Evolutionary conservation across 1,284 basidiomycete species (phyloP), one percentile per base, ranked within the genome.

Genomic region (Veloboletus limbatus): DNA sequence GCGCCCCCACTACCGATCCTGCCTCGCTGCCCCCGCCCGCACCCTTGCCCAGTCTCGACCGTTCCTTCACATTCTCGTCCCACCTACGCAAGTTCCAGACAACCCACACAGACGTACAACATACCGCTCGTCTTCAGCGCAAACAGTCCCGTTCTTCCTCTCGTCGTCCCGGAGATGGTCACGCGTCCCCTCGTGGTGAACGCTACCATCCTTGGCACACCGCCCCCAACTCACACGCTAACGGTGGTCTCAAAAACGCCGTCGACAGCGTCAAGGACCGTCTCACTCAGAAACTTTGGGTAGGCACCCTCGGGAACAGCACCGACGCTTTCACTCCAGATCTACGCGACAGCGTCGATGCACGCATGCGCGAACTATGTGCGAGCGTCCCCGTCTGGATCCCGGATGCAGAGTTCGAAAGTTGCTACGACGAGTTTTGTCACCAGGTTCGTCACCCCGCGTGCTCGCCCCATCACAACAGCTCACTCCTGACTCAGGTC

Each of bases 381-480:
- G 69, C 77, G 1, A 81, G 79, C 55, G 57, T 83, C 6, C 85
- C 88, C 0, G 87, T 94, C 18, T 92, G 90, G 90, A 83, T 94
- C 41, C 80, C 82, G 0, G 85, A 88, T 55, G 71, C 74, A 1
- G 85, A 87, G 59, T 91, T 92, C 52, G 76, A 81, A 53, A 78
- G 79, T 47, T 85, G 80, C 60, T 94, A 94, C 57, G 88, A 92
- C 62, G 84, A 88, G 56, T 93, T 92, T 65, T 94, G 91, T 65
- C 91, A 94, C 59, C 88, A 90, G 63, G 81, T 79, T 20, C 21
- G 65, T 39, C 44, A 26, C 41, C 0, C 41, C 10, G n/a, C n/a
- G n/a, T n/a, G n/a, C 14, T 11, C 13, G 21, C 34, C 51, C 17
- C 8, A 8, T 31, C 26, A 20, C 28, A 6, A 6, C 0, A 2